Evolutionary conservation across 2,329 filamentous ascomycete genomes (phyloP).

Genomic region (Nannizziopsis barbatae): DNA sequence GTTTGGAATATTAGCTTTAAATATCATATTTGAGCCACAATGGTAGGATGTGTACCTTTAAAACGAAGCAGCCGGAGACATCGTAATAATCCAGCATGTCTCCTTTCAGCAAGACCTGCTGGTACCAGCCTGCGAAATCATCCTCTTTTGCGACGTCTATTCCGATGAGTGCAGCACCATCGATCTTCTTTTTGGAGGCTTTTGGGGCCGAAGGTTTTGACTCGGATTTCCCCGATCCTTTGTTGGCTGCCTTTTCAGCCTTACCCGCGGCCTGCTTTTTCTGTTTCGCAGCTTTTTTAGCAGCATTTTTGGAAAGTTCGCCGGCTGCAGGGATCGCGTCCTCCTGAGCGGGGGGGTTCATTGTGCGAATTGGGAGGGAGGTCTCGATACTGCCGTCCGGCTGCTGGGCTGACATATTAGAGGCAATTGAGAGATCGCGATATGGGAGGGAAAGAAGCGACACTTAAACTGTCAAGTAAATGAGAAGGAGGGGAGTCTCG

Average conservation of each 20-base stretch:
- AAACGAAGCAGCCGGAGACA: slow-evolving; percentile 93
- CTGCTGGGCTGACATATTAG: slow-evolving; percentile 5
- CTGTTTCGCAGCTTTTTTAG: slow-evolving; percentile 41
- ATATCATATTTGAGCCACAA: background rate
- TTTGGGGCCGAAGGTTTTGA: slow-evolving; percentile 36
- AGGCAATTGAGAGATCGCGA: background rate
- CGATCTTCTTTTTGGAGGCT: slow-evolving; percentile 44
- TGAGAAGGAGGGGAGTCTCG: slow-evolving; percentile 11
- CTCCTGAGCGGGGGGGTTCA: slow-evolving; percentile 30
- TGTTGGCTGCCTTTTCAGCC: slow-evolving; percentile 28
- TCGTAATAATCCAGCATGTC: slow-evolving; percentile 98
- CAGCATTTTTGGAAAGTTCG: slow-evolving; percentile 33
- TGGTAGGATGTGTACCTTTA: slow-evolving; percentile 46
- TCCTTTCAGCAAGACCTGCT: slow-evolving; percentile 92
- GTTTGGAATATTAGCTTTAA: background rate
- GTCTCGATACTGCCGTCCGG: slow-evolving; percentile 8
- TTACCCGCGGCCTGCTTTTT: slow-evolving; percentile 36
- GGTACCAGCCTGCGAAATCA: slow-evolving; percentile 92
- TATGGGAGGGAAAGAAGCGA: slow-evolving; percentile 1
- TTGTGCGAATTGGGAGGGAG: slow-evolving; percentile 30
- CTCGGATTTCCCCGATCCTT: slow-evolving; percentile 35
- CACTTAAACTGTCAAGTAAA: background rate
- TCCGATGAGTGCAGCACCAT: slow-evolving; percentile 60
- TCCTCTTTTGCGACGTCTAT: slow-evolving; percentile 77
- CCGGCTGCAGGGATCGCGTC: slow-evolving; percentile 19